Evolutionary conservation across 106 monocot species (phyloP).

Genomic region (Phalaenopsis equestris): DNA sequence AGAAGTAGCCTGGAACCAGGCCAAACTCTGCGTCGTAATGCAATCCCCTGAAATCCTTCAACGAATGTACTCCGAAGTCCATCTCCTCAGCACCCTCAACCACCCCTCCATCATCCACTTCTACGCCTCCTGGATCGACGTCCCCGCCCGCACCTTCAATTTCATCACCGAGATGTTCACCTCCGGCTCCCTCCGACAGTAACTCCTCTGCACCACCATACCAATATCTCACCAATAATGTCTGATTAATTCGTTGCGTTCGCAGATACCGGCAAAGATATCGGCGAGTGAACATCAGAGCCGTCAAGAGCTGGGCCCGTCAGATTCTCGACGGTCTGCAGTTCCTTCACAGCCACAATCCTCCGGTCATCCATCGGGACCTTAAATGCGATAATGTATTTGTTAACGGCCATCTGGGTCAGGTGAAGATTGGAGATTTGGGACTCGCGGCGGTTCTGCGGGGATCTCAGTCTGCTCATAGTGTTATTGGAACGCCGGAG

Average conservation of each 20-base stretch:
- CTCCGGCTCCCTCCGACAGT: slow-evolving; percentile 92
- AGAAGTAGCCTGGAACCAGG: slow-evolving; percentile 98
- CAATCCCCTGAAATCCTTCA: slow-evolving; percentile 67
- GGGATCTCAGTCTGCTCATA: slow-evolving; percentile 64
- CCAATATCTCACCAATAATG: background rate
- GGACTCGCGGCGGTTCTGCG: slow-evolving; percentile 84
- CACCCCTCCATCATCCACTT: slow-evolving; percentile 83
- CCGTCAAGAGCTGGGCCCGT: slow-evolving; percentile 78
- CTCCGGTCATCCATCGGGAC: slow-evolving; percentile 94
- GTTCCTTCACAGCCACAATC: slow-evolving; percentile 74
- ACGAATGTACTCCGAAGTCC: slow-evolving; percentile 87
- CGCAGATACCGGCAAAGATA: slow-evolving; percentile 83
- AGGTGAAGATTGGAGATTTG: slow-evolving; percentile 97
- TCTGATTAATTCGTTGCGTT: no score
- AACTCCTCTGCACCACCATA: background rate
- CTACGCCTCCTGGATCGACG: slow-evolving; percentile 75
- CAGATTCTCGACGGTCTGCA: slow-evolving; percentile 75
- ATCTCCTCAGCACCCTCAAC: slow-evolving; percentile 65
- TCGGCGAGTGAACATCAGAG: slow-evolving; percentile 51
- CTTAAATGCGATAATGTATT: slow-evolving; percentile 98
- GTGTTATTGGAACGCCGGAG: slow-evolving; percentile 96
- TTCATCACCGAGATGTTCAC: slow-evolving; percentile 99
- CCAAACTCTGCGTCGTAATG: slow-evolving; percentile 57
- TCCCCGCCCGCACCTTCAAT: slow-evolving; percentile 62
- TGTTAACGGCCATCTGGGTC: slow-evolving; percentile 85